Conservation (phyloP, 768 basidiomycete genomes). For the Tricholoma saponaceum region DNA sequence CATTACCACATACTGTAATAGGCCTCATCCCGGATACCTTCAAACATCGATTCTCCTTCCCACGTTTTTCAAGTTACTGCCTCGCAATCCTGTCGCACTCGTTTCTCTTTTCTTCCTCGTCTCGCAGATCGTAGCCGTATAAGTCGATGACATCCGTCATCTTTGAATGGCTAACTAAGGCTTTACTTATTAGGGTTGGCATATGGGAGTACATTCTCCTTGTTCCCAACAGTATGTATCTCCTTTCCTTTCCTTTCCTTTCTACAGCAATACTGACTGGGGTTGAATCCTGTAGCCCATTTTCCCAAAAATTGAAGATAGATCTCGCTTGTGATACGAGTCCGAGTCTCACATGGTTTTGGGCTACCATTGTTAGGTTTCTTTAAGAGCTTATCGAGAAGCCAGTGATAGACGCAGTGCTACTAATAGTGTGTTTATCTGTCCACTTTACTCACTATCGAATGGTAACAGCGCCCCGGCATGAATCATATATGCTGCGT, state of each 20-base stretch:
- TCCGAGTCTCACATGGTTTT: too few relatives aligned
- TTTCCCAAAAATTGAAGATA: slow-evolving; percentile 89
- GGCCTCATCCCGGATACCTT: slow-evolving; percentile 68
- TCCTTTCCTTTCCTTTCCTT: neutral
- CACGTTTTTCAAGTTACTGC: slow-evolving; percentile 69
- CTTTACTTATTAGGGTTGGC: slow-evolving; percentile 56
- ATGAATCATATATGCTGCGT: too few relatives aligned
- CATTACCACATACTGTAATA: too few relatives aligned
- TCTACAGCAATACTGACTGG: neutral
- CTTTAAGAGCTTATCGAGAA: too few relatives aligned
- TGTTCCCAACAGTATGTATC: slow-evolving; percentile 62
- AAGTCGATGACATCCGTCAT: slow-evolving; percentile 49
- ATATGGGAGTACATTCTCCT: slow-evolving; percentile 70
- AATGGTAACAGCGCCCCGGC: too few relatives aligned
- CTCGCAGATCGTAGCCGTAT: slow-evolving; percentile 62
- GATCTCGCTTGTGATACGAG: too few relatives aligned
- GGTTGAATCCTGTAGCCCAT: slow-evolving; percentile 51
- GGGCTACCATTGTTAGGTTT: too few relatives aligned
- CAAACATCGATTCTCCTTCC: slow-evolving; percentile 52
- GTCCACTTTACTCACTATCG: too few relatives aligned
- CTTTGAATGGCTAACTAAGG: slow-evolving; percentile 66
- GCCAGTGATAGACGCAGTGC: too few relatives aligned
- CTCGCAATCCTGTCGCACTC: too few relatives aligned
- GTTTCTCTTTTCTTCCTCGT: slow-evolving; percentile 66
- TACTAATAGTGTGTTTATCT: too few relatives aligned